Base-by-base conservation (phyloP, 495 filamentous ascomycete species). In the Aspergillus carlsbadensis region DNA sequence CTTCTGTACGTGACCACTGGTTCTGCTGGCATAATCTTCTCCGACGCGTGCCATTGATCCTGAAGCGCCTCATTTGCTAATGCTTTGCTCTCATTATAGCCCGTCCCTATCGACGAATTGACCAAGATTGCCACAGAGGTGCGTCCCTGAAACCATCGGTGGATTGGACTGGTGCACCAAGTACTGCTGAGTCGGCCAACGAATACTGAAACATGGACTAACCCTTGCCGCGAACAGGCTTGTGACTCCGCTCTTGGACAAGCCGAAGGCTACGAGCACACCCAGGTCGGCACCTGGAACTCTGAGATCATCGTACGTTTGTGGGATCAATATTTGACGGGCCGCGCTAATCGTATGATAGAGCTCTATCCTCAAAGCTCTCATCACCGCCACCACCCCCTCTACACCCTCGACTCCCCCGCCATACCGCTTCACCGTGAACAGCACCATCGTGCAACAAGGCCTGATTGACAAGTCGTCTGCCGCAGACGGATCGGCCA, bases 371-470 rank as follows among this genome's bases (percentile, higher is more conserved):
- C 88, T 98, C 54, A 85, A 89, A 67, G 80, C 86, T 46, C 78
- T 98, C 53, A 91, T 97, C 70, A 80, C 87, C 54, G 92, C 96
- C 63, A 87, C 91, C 39, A 83, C 84, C 13, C 87, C 86, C 41
- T 63, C 69, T 53, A 64, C 73, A 51, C 42, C 79, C 77, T 54
- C 68, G 22, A 70, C 81, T 20, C 62, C 70, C 1, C 70, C 81
- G 7, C 71, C 73, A 14, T 95, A 86, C 80, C 96, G 97, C 71
- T 98, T 90, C 73, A 87, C 89, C 57, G 90, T 96, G 70, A 96
- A 95, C 81, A 95, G 90, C 80, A 98, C 92, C 61, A 97, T 98
- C 68, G 94, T 98, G 57, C 94, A 98, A 71, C 93, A 98, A 66
- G 74, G 74, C 22, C 40, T 77, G 21, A 72, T 78, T 50, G 72